A percentile compares a stretch with the other conserved stretches of the same genome.
Evolutionary conservation across 2,329 filamentous ascomycete species (phyloP).

Genomic region (Alternaria angustiovoidea): DNA sequence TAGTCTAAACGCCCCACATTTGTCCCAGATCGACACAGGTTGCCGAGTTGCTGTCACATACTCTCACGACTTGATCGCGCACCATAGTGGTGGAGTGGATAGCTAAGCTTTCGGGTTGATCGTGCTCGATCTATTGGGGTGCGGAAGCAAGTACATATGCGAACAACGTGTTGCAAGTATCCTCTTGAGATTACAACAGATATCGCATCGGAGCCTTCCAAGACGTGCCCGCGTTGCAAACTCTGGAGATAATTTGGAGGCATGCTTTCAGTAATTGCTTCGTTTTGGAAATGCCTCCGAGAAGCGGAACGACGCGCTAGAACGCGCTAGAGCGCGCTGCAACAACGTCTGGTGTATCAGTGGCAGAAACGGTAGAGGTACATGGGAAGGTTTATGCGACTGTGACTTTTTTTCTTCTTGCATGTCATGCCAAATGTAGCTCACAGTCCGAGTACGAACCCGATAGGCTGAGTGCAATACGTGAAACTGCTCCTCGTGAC

Average conservation of each 20-base stretch:
- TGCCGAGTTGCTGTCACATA: not conserved
- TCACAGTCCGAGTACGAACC: not conserved
- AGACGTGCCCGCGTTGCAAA: not conserved
- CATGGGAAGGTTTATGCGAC: not conserved
- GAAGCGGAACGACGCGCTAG: slow-evolving; percentile 5
- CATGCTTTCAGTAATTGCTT: not conserved
- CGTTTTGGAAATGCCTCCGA: not conserved
- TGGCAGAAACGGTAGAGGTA: not conserved
- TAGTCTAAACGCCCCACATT: slow-evolving; percentile 17
- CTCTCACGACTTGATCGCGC: not conserved
- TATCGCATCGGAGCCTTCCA: not conserved
- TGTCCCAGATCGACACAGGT: slow-evolving; percentile 6
- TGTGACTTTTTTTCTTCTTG: not conserved
- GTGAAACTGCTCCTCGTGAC: slow-evolving; percentile 3
- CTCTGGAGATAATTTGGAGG: not conserved
- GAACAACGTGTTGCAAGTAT: not conserved
- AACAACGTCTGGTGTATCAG: not conserved
- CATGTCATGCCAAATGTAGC: not conserved
- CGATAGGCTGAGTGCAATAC: not conserved
- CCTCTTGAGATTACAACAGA: not conserved
- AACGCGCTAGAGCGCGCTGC: not conserved
- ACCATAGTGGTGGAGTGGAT: not conserved
- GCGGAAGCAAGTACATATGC: not conserved
- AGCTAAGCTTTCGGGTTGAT: not conserved
- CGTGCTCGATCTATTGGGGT: not conserved